phyloP scores from a whole-genome alignment of 495 filamentous ascomycete species.

The Hyaloscypha bicolor region DNA sequence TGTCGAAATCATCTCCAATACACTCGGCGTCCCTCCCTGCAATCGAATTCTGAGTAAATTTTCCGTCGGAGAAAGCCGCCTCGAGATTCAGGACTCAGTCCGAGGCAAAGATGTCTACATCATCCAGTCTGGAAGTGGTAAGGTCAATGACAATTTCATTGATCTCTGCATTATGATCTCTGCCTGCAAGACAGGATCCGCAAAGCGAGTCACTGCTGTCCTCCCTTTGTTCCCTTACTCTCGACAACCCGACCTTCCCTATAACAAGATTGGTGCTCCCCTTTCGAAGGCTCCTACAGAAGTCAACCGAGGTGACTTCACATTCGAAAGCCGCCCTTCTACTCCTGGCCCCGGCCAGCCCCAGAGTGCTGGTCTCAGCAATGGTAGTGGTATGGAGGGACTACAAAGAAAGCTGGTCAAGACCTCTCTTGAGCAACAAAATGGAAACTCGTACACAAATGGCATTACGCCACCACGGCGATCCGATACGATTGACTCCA shows the following conservation, averaged over 20 bases:
- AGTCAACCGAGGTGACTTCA: slow-evolving; percentile 66
- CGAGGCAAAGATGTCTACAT: slow-evolving; percentile 98
- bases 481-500: slow-evolving; percentile 64
- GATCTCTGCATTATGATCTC: slow-evolving; percentile 97
- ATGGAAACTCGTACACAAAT: slow-evolving; percentile 33
- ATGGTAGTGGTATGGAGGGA: slow-evolving; percentile 59
- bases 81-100: slow-evolving; percentile 93
- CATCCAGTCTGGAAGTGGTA: slow-evolving; percentile 85
- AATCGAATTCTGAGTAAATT: slow-evolving; percentile 88
- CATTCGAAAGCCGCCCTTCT: slow-evolving; percentile 88
- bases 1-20: slow-evolving; percentile 80
- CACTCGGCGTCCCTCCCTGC: slow-evolving; percentile 81
- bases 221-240: slow-evolving; percentile 96
- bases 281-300: slow-evolving; percentile 67
- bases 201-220: slow-evolving; percentile 87
- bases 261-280: slow-evolving; percentile 91
- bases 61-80: slow-evolving; percentile 88
- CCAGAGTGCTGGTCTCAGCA: slow-evolving; percentile 59
- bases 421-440: slow-evolving; percentile 56
- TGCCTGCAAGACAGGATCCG: slow-evolving; percentile 95
- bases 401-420: slow-evolving; percentile 68
- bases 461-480: slow-evolving; percentile 42
- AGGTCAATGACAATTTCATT: slow-evolving; percentile 94
- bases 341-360: slow-evolving; percentile 74
- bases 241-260: slow-evolving; percentile 91